A percentile compares a stretch with the other conserved stretches of the same genome.
These are phyloP conservation scores for Linnemannia elongata DNA, from an alignment of 192 early-diverging fungal genomes.

Conservation along the genomic window DNA sequence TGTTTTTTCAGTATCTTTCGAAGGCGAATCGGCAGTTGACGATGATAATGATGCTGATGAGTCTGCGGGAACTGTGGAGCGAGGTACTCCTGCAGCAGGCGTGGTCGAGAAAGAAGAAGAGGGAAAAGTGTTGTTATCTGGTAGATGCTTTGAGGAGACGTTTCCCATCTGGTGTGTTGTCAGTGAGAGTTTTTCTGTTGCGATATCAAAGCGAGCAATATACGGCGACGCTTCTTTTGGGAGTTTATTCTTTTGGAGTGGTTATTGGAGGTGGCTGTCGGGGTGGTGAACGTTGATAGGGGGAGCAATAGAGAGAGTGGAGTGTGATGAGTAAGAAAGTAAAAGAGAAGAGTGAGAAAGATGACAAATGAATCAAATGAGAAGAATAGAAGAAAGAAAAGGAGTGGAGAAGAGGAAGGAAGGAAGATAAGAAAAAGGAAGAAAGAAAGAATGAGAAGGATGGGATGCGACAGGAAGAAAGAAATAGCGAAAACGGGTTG, in stretches of 20 bases:
- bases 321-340: background rate
- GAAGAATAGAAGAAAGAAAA: background rate
- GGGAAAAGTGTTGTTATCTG: background rate
- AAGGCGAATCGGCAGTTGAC: conserved; percentile 17
- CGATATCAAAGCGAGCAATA: background rate
- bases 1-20: background rate
- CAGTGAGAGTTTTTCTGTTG: background rate
- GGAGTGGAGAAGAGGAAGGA: background rate
- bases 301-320: background rate
- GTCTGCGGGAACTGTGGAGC: background rate
- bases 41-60: conserved; percentile 5
- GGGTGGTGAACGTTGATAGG: background rate
- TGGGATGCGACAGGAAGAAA: background rate
- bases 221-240: background rate
- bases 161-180: conserved; percentile 36
- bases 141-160: conserved; percentile 29
- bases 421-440: background rate
- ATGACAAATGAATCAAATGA: background rate
- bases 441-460: background rate
- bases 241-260: conserved; percentile 1
- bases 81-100: background rate
- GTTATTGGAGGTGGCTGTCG: background rate
- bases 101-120: background rate
- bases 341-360: background rate
- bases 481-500: background rate